These are phyloP conservation scores for Apium graveolens DNA, from an alignment of 129 eudicot species.

Conservation along the genomic window DNA sequence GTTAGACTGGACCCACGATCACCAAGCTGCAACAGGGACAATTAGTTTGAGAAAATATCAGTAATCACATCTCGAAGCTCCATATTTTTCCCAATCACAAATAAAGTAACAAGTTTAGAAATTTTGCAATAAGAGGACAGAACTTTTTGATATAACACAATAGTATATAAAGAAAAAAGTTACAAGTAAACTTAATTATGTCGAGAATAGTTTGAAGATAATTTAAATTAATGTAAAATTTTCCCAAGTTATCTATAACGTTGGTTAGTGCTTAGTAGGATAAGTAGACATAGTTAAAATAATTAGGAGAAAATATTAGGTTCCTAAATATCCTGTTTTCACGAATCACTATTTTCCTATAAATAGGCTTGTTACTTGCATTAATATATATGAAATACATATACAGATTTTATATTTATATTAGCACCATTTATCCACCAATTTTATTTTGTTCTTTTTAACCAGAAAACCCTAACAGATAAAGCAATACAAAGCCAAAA, in stretches of 20 bases:
- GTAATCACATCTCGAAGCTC: background rate
- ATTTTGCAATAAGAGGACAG: background rate
- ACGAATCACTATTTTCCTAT: background rate
- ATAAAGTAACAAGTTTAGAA: background rate
- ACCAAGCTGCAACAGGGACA: conserved; percentile 56
- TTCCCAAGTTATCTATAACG: background rate
- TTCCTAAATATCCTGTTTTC: background rate
- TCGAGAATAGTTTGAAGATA: background rate
- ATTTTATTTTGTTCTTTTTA: no score
- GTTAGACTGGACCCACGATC: conserved; percentile 79
- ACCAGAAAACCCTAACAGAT: background rate
- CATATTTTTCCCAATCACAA: background rate
- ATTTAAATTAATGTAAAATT: background rate
- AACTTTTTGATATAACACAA: background rate
- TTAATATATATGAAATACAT: no score
- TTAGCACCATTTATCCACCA: background rate
- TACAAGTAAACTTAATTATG: background rate
- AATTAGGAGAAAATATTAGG: background rate
- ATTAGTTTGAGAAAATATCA: background rate
- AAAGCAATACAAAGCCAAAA: background rate
- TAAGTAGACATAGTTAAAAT: background rate
- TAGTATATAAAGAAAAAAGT: background rate
- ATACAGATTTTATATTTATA: background rate
- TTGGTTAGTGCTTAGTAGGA: background rate
- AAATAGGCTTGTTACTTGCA: background rate